phyloP scores from a whole-genome alignment of 805 yeast species.

The Zygoascus ofunaensis region DNA sequence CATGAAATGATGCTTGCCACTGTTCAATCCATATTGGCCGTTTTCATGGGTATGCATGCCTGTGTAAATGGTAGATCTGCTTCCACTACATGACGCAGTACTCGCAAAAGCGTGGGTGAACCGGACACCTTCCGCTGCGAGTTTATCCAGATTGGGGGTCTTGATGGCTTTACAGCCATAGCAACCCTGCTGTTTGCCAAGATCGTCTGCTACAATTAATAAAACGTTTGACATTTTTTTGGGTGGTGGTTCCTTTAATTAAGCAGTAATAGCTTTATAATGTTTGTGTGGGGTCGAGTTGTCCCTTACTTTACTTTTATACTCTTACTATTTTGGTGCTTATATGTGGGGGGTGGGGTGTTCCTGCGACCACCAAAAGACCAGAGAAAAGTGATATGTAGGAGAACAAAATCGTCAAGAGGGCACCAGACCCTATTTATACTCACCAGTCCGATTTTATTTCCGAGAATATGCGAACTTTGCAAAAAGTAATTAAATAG shows the following conservation, averaged over 20 bases:
- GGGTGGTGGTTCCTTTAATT: background rate
- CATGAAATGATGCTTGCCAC: background rate
- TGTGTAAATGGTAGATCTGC: constrained; percentile 8
- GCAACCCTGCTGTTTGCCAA: constrained; percentile 6
- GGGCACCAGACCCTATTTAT: too few species aligned
- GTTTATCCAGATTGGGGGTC: constrained; percentile 42
- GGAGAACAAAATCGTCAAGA: too few species aligned
- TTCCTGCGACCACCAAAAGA: too few species aligned
- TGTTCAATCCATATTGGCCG: constrained; percentile 3
- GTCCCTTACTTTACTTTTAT: too few species aligned
- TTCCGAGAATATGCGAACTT: too few species aligned
- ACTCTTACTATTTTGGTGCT: too few species aligned
- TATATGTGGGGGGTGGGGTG: too few species aligned
- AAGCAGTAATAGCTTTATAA: too few species aligned
- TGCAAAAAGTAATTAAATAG: too few species aligned
- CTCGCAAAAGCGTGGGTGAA: constrained; percentile 49
- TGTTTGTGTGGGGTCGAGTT: too few species aligned
- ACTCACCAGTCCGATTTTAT: too few species aligned
- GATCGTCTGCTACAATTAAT: constrained; percentile 9
- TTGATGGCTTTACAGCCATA: constrained; percentile 3
- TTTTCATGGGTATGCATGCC: constrained; percentile 9
- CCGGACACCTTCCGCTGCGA: constrained; percentile 39
- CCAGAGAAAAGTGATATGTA: too few species aligned
- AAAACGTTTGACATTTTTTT: constrained; percentile 5
- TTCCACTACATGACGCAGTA: constrained; percentile 6